A percentile compares a stretch with the other conserved stretches of the same genome.
Evolutionary conservation across 1,284 basidiomycete species (phyloP).

Genomic region (Pulveroboletus sp.): DNA sequence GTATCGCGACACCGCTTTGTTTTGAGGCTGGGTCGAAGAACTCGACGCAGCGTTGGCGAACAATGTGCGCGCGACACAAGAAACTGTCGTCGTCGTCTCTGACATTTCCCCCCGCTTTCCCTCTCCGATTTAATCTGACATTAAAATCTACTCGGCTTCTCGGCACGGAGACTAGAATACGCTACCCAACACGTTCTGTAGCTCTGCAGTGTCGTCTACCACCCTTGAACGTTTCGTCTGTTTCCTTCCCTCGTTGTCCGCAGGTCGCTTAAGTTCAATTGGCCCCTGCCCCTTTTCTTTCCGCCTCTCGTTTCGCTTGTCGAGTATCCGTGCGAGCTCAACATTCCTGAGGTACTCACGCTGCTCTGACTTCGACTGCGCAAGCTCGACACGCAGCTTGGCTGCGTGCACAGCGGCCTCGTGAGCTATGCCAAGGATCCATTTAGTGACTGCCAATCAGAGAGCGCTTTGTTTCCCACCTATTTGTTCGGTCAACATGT

Average conservation of each 20-base stretch:
- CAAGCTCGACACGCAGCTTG: conserved; percentile 86
- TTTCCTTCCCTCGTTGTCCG: conserved; percentile 36
- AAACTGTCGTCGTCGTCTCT: conserved; percentile 24
- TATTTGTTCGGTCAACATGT: conserved; percentile 98
- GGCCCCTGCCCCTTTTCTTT: conserved; percentile 52
- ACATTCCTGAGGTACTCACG: conserved; percentile 94
- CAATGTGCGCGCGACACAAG: conserved; percentile 69
- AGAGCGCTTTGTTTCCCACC: conserved; percentile 59
- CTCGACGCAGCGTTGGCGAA: conserved; percentile 55
- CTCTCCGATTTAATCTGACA: conserved; percentile 48
- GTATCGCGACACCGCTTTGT: conserved; percentile 59
- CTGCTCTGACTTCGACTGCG: conserved; percentile 88
- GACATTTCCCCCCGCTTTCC: conserved; percentile 37
- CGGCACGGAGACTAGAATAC: conserved; percentile 47
- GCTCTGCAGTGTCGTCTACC: conserved; percentile 31
- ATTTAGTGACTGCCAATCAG: conserved; percentile 12
- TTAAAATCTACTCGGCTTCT: conserved; percentile 19
- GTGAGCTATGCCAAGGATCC: conserved; percentile 61
- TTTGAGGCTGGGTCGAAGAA: conserved; percentile 56
- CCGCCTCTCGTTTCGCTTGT: conserved; percentile 81
- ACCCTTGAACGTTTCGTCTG: conserved; percentile 18
- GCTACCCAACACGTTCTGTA: conserved; percentile 54
- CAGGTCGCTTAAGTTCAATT: conserved; percentile 24
- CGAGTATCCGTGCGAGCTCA: conserved; percentile 88
- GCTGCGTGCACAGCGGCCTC: conserved; percentile 90